Conservation (phyloP, 2,329 filamentous ascomycete species). For the Aspergillus unguis region DNA sequence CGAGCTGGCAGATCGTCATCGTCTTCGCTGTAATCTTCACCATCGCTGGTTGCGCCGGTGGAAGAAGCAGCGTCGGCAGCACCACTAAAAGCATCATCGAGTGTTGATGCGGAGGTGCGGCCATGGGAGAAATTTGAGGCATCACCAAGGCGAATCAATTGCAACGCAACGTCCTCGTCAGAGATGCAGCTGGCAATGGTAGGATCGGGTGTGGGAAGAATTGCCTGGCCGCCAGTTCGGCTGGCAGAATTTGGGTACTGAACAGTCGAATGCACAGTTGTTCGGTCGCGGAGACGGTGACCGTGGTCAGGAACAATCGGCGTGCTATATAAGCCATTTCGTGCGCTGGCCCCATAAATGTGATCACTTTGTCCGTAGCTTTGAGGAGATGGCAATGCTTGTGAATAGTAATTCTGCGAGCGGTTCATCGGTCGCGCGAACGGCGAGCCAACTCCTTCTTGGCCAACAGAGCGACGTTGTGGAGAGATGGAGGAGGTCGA, state of each 20-base stretch:
- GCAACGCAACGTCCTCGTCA: conserved; percentile 95
- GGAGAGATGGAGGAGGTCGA: conserved; percentile 97
- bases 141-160: conserved; percentile 92
- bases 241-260: conserved; percentile 41
- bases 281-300: conserved; percentile 65
- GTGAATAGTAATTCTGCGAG: conserved; percentile 71
- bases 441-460: conserved; percentile 63
- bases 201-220: conserved; percentile 92
- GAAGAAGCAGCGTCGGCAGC: conserved; percentile 81
- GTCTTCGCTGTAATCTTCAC: conserved; percentile 62
- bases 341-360: conserved; percentile 33
- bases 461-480: conserved; percentile 74
- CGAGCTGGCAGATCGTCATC: conserved; percentile 51
- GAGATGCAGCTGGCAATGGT: conserved; percentile 96
- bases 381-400: conserved; percentile 79
- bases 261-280: conserved; percentile 50
- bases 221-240: conserved; percentile 48
- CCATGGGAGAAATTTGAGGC: conserved; percentile 91
- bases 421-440: conserved; percentile 74
- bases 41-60: conserved; percentile 77
- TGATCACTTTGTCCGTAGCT: conserved; percentile 60
- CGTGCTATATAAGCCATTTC: conserved; percentile 57
- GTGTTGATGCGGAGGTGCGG: conserved; percentile 85
- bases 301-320: conserved; percentile 54
- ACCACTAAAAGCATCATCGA: conserved; percentile 91